These are phyloP conservation scores for Phylloboletellus chloephorus DNA, from an alignment of 1,284 basidiomycete genomes.

Conservation along the genomic window DNA sequence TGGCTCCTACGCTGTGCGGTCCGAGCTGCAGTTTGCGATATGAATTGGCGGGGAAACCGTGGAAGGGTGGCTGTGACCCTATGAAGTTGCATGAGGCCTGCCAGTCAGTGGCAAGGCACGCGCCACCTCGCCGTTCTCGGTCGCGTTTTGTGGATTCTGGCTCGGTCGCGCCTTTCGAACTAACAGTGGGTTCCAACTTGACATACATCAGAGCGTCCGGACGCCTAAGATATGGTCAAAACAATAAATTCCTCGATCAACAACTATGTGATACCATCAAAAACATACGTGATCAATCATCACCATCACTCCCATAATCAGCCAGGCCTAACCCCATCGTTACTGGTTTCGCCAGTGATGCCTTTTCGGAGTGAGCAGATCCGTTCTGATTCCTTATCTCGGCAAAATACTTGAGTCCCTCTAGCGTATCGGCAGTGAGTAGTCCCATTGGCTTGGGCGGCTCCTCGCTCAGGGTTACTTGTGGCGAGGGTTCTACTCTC, in stretches of 20 bases:
- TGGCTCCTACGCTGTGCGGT: conserved; percentile 1
- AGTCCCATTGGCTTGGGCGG: conserved; percentile 45
- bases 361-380: not conserved
- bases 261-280: conserved; percentile 1
- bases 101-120: conserved; percentile 21
- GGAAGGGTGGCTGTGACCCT: conserved; percentile 28
- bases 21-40: not conserved
- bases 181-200: conserved; percentile 3
- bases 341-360: conserved; percentile 26
- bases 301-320: conserved; percentile 76
- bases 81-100: conserved; percentile 22
- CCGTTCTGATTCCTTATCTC: conserved; percentile 66
- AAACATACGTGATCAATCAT: conserved; percentile 38
- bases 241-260: conserved; percentile 8
- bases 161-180: not conserved
- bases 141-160: not conserved
- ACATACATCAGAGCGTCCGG: conserved; percentile 2
- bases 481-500: conserved; percentile 28
- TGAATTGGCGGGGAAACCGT: not conserved
- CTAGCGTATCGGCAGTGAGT: conserved; percentile 73
- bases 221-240: conserved; percentile 3
- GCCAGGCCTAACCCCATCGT: conserved; percentile 50
- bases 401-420: conserved; percentile 82
- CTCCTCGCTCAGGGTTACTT: conserved; percentile 11
- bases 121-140: conserved; percentile 13